A percentile compares a stretch with the other conserved stretches of the same genome.
Evolutionary conservation across 805 yeast species (phyloP).

Genomic region (Metschnikowia rubicola): DNA sequence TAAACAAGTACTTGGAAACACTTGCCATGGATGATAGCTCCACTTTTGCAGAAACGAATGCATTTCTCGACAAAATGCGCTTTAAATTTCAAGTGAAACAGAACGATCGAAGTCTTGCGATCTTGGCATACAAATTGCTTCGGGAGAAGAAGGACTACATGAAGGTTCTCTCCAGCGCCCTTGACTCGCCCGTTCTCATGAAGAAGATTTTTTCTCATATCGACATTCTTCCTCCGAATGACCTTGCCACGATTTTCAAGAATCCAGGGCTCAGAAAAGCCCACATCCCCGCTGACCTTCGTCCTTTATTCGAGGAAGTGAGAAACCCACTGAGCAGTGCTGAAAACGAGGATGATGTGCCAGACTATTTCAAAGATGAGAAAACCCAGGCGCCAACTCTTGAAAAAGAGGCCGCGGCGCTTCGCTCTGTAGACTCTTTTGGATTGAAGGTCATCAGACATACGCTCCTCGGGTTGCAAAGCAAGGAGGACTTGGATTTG

Average conservation of each 20-base stretch:
- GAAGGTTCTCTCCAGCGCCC: slow-evolving; percentile 13
- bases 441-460: slow-evolving; percentile 79
- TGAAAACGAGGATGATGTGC: slow-evolving; percentile 10
- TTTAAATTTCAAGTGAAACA: slow-evolving; percentile 25
- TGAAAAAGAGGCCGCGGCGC: slow-evolving; percentile 51
- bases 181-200: slow-evolving; percentile 14
- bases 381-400: slow-evolving; percentile 36
- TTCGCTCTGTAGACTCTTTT: slow-evolving; percentile 68
- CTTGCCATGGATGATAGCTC: slow-evolving; percentile 39
- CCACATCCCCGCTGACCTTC: slow-evolving; percentile 36
- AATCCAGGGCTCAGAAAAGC: slow-evolving; percentile 21
- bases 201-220: slow-evolving; percentile 42
- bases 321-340: slow-evolving; percentile 2
- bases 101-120: slow-evolving; percentile 59
- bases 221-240: slow-evolving; percentile 51
- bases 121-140: slow-evolving; percentile 46
- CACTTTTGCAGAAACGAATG: slow-evolving; percentile 41
- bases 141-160: slow-evolving; percentile 11
- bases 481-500: slow-evolving; percentile 18
- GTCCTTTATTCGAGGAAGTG: slow-evolving; percentile 28
- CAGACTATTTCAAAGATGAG: slow-evolving; percentile 32
- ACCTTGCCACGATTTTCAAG: slow-evolving; percentile 36
- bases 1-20: slow-evolving; percentile 58
- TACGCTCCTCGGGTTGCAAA: slow-evolving; percentile 49
- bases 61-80: slow-evolving; percentile 35